Evolutionary conservation across 192 early-diverging fungal species (phyloP), one percentile per base, ranked within the genome.

Genomic region (Dissophora globulifera): DNA sequence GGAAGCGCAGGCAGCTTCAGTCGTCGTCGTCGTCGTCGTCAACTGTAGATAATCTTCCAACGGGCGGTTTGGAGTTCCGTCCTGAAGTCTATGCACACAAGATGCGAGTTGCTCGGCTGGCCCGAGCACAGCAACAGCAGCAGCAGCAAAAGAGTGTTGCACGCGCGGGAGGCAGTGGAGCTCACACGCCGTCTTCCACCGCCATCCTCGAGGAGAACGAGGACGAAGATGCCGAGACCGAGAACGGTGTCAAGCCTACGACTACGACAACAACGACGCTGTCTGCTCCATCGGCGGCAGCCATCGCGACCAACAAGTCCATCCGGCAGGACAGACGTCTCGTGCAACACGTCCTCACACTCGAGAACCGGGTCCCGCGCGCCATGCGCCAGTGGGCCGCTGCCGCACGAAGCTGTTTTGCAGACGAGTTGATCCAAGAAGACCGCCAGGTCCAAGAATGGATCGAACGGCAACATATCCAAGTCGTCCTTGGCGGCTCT

Each of bases 281-380:
- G 17, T 54, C 26, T 8, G 4, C 27, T 19, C 12, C 22, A 19
- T 35, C 33, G 52, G 9, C 43, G 4, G 43, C 17, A 45, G 10
- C 43, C 15, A 45, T n/a, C 16, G 2, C 19, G 2, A 27, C 54
- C 11, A 23, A 38, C 27, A 59, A 53, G 5, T 53, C 50, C 2
- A 30, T 50, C 3, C 56, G 64, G 0, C 72, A 67, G 29, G 63
- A 66, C 35, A 66, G 62, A 25, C 62, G 72, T 8, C 7, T 76
- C 33, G 58, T 76, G 58, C 72, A 76, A 43, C 72, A 76, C 30
- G 41, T 76, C 12, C 52, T 76, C 15, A 30, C 72, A 2, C 72
- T 76, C 32, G 72, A 76, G 38, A 76, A 67, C 72, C 66, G 67
- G 40, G 63, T 76, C 25, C 72, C 72, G 2, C 38, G 72, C 1